Percentiles rank a stretch among this genome's conserved stretches.
These are phyloP conservation scores for Populus hybrid DNA, from an alignment of 441 rosid genomes.

Conservation along the genomic window DNA sequence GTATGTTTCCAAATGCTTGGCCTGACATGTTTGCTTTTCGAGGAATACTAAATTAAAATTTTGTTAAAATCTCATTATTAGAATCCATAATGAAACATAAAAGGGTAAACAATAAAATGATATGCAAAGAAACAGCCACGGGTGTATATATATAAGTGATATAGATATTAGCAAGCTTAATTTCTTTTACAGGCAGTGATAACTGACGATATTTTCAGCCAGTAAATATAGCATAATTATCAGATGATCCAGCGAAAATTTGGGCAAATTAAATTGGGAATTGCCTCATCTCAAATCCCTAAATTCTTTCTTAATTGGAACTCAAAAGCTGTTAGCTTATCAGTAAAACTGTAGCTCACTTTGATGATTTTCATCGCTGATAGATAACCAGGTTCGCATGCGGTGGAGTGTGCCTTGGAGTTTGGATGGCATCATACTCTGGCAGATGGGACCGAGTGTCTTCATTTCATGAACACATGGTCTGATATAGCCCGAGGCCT, in stretches of 20 bases:
- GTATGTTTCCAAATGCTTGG: no score
- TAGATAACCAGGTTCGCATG: conserved; percentile 17
- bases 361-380: not conserved
- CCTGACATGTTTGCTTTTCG: no score
- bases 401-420: conserved; percentile 17
- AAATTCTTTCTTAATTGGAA: not conserved
- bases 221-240: not conserved
- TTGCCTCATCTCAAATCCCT: no score
- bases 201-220: not conserved
- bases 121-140: no score
- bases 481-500: not conserved
- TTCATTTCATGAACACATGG: not conserved
- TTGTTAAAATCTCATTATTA: no score
- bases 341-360: not conserved
- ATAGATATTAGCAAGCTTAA: no score
- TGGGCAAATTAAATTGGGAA: not conserved
- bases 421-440: no score
- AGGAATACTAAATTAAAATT: no score
- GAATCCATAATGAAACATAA: no score
- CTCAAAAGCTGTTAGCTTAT: not conserved
- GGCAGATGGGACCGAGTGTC: no score
- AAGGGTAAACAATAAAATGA: no score
- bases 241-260: not conserved
- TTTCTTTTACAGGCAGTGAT: not conserved
- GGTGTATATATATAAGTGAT: no score